A percentile compares a stretch with the other conserved stretches of the same genome.
These are phyloP conservation scores for Trametes pubescens DNA, from an alignment of 1,284 basidiomycete genomes.

Conservation along the genomic window DNA sequence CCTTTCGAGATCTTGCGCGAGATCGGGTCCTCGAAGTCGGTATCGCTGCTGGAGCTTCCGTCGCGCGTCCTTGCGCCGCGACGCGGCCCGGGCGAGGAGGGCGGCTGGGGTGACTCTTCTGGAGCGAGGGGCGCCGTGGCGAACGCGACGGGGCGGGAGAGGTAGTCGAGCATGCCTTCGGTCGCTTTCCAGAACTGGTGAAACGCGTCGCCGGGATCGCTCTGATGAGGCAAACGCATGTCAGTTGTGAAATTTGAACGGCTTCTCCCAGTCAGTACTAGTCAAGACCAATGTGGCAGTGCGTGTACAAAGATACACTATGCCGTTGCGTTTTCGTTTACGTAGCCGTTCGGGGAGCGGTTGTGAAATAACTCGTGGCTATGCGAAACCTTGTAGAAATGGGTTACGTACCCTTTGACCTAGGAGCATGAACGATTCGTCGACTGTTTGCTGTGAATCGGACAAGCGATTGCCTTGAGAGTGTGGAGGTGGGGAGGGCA, in stretches of 20 bases:
- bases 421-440: slow-evolving; percentile 86
- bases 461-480: slow-evolving; percentile 51
- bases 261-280: background rate
- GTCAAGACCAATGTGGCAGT: background rate
- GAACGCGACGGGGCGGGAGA: slow-evolving; percentile 87
- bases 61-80: slow-evolving; percentile 47
- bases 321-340: too few species aligned
- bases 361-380: too few species aligned
- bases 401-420: slow-evolving; percentile 63
- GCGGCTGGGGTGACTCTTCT: slow-evolving; percentile 40
- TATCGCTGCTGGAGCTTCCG: slow-evolving; percentile 65
- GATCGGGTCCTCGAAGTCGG: slow-evolving; percentile 67
- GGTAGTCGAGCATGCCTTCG: slow-evolving; percentile 82
- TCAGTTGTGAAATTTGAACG: slow-evolving; percentile 5
- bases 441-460: slow-evolving; percentile 79
- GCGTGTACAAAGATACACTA: background rate
- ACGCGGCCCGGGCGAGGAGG: slow-evolving; percentile 33
- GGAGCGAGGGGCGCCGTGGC: slow-evolving; percentile 75
- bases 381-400: background rate
- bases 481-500: slow-evolving; percentile 54
- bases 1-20: slow-evolving; percentile 44
- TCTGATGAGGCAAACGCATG: slow-evolving; percentile 27
- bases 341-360: too few species aligned
- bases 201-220: slow-evolving; percentile 70
- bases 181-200: slow-evolving; percentile 87